Percentiles rank a stretch among this genome's conserved stretches.
phyloP scores from a whole-genome alignment of 345 rosid species.

The Citrus maxima region DNA sequence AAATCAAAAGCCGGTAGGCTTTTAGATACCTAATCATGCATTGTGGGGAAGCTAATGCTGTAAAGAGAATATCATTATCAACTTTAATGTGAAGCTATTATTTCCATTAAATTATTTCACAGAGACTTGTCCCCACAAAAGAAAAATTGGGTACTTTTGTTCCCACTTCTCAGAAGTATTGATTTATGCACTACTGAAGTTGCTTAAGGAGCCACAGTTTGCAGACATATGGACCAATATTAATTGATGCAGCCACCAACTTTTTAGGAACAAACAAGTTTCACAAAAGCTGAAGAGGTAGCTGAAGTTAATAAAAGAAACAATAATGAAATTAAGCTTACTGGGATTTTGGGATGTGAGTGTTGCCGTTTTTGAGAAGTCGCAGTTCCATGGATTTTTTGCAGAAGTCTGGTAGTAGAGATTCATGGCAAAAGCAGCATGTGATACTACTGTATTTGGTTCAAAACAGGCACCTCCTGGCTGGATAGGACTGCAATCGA shows the following conservation, averaged over 20 bases:
- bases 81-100: not conserved
- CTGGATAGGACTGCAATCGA: constrained; percentile 57
- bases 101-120: not conserved
- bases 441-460: constrained; percentile 63
- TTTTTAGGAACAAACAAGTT: not conserved
- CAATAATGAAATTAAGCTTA: constrained; percentile 5
- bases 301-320: not conserved
- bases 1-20: not conserved
- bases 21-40: not conserved
- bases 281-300: not conserved
- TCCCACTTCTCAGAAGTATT: not conserved
- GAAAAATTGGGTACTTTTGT: not conserved
- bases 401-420: constrained; percentile 56
- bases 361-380: constrained; percentile 71
- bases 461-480: constrained; percentile 77
- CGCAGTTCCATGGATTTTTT: constrained; percentile 54
- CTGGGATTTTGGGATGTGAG: constrained; percentile 44
- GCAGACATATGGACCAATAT: not conserved
- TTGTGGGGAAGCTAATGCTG: not conserved
- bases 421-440: constrained; percentile 83
- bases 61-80: not conserved
- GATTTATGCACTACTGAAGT: not conserved
- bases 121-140: not conserved
- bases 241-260: not conserved
- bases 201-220: not conserved